Evolutionary conservation across 2,329 filamentous ascomycete genomes (phyloP).

Genomic region (Chaetomium globosum): DNA sequence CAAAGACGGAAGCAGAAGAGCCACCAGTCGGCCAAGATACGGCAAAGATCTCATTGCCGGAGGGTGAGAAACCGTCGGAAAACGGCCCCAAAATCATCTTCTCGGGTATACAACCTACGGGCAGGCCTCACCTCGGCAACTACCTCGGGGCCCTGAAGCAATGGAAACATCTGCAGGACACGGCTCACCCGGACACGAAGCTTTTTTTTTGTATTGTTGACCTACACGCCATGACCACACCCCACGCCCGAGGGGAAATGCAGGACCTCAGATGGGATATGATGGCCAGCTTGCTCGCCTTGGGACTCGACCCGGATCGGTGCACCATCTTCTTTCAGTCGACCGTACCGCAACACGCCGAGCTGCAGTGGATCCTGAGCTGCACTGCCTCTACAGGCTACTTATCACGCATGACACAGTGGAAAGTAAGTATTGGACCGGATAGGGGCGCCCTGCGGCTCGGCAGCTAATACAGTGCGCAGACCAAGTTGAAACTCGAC

Average conservation of each 20-base stretch:
- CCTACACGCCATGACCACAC: conserved; percentile 85
- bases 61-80: background rate
- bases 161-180: conserved; percentile 81
- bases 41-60: background rate
- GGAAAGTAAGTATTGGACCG: conserved; percentile 71
- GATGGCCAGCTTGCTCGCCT: conserved; percentile 77
- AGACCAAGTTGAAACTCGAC: conserved; percentile 73
- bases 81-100: conserved; percentile 62
- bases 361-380: conserved; percentile 96
- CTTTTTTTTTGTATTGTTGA: conserved; percentile 89
- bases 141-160: conserved; percentile 86
- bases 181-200: conserved; percentile 57
- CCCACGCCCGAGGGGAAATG: conserved; percentile 65
- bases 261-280: conserved; percentile 69
- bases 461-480: conserved; percentile 1
- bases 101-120: conserved; percentile 96
- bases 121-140: conserved; percentile 90
- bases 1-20: background rate
- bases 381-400: conserved; percentile 91
- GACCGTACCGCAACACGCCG: conserved; percentile 74
- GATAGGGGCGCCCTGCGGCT: background rate
- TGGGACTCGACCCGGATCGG: conserved; percentile 78
- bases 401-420: conserved; percentile 97
- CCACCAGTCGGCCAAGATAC: background rate
- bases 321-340: conserved; percentile 83